Evolutionary conservation across 441 rosid species (phyloP).

Genomic region (Syzygium syzygioides): DNA sequence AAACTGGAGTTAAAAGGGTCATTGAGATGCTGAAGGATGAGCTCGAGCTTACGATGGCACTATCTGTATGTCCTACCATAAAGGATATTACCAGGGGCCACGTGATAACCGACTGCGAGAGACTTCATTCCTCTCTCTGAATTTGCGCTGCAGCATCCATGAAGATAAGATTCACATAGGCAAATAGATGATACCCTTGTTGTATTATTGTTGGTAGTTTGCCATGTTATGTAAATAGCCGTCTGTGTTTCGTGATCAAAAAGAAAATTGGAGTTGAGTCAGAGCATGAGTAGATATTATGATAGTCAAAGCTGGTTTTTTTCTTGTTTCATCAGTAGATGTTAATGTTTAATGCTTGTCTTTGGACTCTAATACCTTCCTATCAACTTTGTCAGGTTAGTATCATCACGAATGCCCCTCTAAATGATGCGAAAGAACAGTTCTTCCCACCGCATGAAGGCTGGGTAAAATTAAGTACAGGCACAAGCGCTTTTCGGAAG

Average conservation of each 20-base stretch:
- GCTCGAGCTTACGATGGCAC: constrained; percentile 74
- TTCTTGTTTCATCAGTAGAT: neutral
- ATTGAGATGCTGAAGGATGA: constrained; percentile 65
- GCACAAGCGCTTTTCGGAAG: neutral
- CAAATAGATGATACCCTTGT: neutral
- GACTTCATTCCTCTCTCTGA: constrained; percentile 37
- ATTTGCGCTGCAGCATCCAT: neutral
- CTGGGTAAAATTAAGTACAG: neutral
- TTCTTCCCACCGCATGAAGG: neutral
- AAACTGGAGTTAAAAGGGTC: constrained; percentile 49
- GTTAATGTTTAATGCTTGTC: neutral
- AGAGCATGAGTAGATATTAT: neutral
- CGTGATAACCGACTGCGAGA: constrained; percentile 33
- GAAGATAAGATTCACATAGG: neutral
- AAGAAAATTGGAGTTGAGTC: neutral
- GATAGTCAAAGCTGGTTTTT: neutral
- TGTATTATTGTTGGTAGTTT: no score
- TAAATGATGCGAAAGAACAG: neutral
- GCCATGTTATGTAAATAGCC: neutral
- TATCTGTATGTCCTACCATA: constrained; percentile 61
- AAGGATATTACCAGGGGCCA: constrained; percentile 57
- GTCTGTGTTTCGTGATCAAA: neutral
- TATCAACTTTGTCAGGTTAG: neutral
- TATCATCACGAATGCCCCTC: neutral
- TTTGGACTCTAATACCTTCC: neutral